phyloP scores from a whole-genome alignment of 2,329 filamentous ascomycete genomes.

The Pseudophaeomoniella oleicola region DNA sequence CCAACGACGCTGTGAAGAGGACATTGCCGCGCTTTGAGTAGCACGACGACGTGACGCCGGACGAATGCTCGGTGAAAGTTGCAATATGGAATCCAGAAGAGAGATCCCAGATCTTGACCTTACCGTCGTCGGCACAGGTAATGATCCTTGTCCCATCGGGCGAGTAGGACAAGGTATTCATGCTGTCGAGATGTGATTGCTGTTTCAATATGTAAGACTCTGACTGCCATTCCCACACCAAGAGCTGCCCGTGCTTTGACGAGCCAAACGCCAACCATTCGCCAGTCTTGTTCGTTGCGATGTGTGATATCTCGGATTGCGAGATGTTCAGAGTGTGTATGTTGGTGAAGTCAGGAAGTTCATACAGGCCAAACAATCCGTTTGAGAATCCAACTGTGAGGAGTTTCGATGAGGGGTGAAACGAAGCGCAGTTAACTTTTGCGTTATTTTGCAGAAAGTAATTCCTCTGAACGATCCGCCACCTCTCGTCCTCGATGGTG shows the following conservation, averaged over 20 bases:
- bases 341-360: conserved; percentile 88
- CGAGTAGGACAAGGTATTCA: conserved; percentile 86
- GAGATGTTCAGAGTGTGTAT: conserved; percentile 88
- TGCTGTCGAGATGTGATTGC: conserved; percentile 89
- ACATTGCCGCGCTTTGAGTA: conserved; percentile 94
- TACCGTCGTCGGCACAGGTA: conserved; percentile 89
- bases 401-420: conserved; percentile 74
- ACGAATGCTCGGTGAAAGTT: conserved; percentile 93
- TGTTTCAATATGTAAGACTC: conserved; percentile 98
- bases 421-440: conserved; percentile 77
- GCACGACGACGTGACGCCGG: conserved; percentile 80
- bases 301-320: conserved; percentile 88
- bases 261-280: conserved; percentile 97
- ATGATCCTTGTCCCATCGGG: conserved; percentile 87
- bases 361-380: conserved; percentile 84
- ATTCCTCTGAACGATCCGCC: conserved; percentile 81
- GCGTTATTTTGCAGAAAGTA: conserved; percentile 90
- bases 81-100: conserved; percentile 95
- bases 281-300: conserved; percentile 84
- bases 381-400: conserved; percentile 95
- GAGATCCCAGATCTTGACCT: conserved; percentile 97
- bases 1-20: conserved; percentile 84
- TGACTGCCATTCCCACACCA: conserved; percentile 99
- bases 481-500: conserved; percentile 56
- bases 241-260: conserved; percentile 83